These are phyloP conservation scores for Speleostelium caveatum DNA, from an alignment of 78 protist genomes.

Conservation along the genomic window DNA sequence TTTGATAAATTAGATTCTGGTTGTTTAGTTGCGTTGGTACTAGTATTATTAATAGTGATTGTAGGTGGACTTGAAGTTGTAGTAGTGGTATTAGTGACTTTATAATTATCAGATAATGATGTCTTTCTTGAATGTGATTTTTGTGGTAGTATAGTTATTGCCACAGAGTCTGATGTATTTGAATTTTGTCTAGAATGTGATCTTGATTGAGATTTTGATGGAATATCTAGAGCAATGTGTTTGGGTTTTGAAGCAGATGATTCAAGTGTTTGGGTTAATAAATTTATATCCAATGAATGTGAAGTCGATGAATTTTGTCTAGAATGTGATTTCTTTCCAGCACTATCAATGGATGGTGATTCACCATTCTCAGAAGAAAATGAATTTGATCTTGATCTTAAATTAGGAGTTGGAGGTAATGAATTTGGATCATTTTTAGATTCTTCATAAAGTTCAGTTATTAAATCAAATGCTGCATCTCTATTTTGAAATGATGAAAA, in stretches of 20 bases:
- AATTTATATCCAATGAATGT: neutral
- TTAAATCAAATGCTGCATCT: slow-evolving; percentile 1
- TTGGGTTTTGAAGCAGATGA: neutral
- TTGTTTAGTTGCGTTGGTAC: no score
- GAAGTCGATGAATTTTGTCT: slow-evolving; percentile 3
- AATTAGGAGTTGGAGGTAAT: neutral
- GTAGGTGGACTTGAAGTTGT: no score
- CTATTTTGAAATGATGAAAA: slow-evolving; percentile 38
- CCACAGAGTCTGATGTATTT: no score
- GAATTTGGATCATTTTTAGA: slow-evolving; percentile 1
- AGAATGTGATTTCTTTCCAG: slow-evolving; percentile 17
- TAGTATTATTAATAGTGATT: no score
- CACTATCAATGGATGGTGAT: neutral
- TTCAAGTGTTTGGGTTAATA: neutral
- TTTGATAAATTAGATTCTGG: no score
- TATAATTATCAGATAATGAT: no score
- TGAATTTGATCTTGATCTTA: slow-evolving; percentile 31
- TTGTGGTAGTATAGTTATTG: no score
- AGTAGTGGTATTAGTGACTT: no score
- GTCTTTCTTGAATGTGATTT: no score
- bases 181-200: neutral
- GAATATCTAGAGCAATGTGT: no score
- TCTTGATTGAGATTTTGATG: no score
- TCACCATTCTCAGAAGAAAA: neutral
- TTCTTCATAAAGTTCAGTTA: neutral